Percentiles rank a stretch among this genome's conserved stretches.
Evolutionary conservation across 495 filamentous ascomycete species (phyloP).

Genomic region (Aspergillus egyptiacus): DNA sequence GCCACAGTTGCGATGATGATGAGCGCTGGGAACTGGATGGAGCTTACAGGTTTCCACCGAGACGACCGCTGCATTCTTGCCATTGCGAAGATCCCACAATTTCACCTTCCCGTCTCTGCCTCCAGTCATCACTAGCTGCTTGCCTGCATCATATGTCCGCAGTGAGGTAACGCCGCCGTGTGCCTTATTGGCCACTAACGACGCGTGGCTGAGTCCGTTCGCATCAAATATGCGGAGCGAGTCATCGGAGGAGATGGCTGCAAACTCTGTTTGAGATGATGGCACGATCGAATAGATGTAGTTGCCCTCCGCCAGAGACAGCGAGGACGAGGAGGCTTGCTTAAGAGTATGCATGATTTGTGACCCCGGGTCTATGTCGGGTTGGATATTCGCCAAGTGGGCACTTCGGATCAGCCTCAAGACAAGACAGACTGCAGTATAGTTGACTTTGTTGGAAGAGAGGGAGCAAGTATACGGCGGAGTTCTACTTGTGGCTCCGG

Average conservation of each 20-base stretch:
- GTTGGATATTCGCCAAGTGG: background rate
- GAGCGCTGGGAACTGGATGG: background rate
- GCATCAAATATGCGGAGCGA: conserved; percentile 47
- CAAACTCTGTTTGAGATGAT: conserved; percentile 31
- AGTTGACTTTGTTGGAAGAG: background rate
- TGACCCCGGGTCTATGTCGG: background rate
- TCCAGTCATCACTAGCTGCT: conserved; percentile 36
- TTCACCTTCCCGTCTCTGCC: conserved; percentile 46
- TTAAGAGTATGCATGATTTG: conserved; percentile 36
- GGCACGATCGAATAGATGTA: conserved; percentile 49
- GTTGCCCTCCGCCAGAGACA: conserved; percentile 40
- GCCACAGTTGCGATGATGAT: background rate
- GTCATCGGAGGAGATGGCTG: conserved; percentile 53
- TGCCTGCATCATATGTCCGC: conserved; percentile 26
- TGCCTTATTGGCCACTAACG: conserved; percentile 27
- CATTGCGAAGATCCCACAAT: conserved; percentile 41
- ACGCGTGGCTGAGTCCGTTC: conserved; percentile 30
- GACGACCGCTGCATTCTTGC: conserved; percentile 24
- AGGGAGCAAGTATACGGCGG: background rate
- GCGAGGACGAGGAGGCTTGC: conserved; percentile 34
- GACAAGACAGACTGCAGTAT: conserved; percentile 1
- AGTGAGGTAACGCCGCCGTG: conserved; percentile 44
- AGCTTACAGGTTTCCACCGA: conserved; percentile 39
- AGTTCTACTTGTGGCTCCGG: background rate
- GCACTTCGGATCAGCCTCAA: background rate